Conservation (phyloP, 2,329 filamentous ascomycete genomes). For the Cryphonectria nitschkei region DNA sequence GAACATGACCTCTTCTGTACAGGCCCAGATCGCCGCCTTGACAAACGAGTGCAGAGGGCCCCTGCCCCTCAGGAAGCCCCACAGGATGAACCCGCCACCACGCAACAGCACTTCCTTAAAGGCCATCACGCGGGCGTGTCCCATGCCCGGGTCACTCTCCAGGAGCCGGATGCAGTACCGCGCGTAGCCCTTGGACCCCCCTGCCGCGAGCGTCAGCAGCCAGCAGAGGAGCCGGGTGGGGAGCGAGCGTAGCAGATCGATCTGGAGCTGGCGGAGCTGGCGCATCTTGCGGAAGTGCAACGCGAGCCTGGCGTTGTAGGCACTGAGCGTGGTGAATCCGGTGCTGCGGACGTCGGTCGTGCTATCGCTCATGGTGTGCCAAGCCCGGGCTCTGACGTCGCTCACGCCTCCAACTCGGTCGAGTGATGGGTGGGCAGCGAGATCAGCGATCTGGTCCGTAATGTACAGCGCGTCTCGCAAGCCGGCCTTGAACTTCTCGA, state of each 20-base stretch:
- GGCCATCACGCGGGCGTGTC: constrained; percentile 20
- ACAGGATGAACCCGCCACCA: constrained; percentile 22
- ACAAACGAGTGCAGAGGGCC: constrained; percentile 8
- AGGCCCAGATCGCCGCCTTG: neutral
- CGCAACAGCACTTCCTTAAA: constrained; percentile 27
- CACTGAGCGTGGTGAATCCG: neutral
- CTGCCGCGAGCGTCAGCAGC: constrained; percentile 15
- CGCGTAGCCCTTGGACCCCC: constrained; percentile 5
- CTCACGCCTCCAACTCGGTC: neutral
- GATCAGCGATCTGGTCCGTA: constrained; percentile 20
- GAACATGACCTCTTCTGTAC: constrained; percentile 16
- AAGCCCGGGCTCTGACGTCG: neutral
- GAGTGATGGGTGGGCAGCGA: constrained; percentile 7
- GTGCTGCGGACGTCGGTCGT: neutral
- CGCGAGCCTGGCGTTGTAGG: constrained; percentile 1
- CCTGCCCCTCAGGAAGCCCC: constrained; percentile 23
- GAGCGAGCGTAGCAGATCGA: neutral
- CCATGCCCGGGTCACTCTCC: constrained; percentile 19
- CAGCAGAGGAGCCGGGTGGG: constrained; percentile 5
- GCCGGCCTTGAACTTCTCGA: constrained; percentile 24
- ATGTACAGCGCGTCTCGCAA: constrained; percentile 19
- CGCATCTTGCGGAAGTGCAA: neutral
- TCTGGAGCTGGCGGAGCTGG: constrained; percentile 7
- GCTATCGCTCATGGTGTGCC: neutral
- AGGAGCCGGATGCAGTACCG: constrained; percentile 13